A percentile compares a stretch with the other conserved stretches of the same genome.
Evolutionary conservation across 805 yeast species (phyloP).

Genomic region (Candida coquimbonensis): DNA sequence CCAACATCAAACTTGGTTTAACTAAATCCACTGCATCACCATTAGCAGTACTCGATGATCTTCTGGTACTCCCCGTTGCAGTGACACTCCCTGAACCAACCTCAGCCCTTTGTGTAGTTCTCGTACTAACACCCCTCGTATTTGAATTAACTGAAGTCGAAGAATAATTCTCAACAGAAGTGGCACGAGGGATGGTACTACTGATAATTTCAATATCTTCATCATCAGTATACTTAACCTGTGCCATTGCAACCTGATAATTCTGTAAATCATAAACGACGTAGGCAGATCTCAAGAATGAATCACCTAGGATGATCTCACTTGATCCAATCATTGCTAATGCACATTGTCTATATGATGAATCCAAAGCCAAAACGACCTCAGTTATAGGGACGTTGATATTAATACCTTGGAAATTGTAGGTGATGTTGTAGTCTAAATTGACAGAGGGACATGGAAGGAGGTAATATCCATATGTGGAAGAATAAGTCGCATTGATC

Average conservation of each 20-base stretch:
- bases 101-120: neutral
- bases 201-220: constrained; percentile 40
- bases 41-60: too few species aligned
- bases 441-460: constrained; percentile 34
- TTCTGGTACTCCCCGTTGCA: too few species aligned
- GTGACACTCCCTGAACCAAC: too few species aligned
- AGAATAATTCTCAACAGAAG: constrained; percentile 36
- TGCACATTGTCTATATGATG: constrained; percentile 30
- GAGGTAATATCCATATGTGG: constrained; percentile 36
- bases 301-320: constrained; percentile 42
- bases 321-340: constrained; percentile 34
- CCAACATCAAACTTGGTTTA: too few species aligned
- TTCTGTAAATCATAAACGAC: constrained; percentile 48
- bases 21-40: too few species aligned
- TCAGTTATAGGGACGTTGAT: constrained; percentile 43
- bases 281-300: constrained; percentile 45
- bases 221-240: constrained; percentile 30
- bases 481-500: constrained; percentile 39
- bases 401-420: constrained; percentile 48
- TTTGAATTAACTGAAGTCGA: neutral
- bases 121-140: neutral
- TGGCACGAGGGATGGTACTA: constrained; percentile 44
- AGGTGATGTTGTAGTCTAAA: constrained; percentile 19
- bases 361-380: constrained; percentile 24
- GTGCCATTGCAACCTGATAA: constrained; percentile 38